Conservation (phyloP, 352 stramenopile species). For the Globisporangium viniferum region DNA sequence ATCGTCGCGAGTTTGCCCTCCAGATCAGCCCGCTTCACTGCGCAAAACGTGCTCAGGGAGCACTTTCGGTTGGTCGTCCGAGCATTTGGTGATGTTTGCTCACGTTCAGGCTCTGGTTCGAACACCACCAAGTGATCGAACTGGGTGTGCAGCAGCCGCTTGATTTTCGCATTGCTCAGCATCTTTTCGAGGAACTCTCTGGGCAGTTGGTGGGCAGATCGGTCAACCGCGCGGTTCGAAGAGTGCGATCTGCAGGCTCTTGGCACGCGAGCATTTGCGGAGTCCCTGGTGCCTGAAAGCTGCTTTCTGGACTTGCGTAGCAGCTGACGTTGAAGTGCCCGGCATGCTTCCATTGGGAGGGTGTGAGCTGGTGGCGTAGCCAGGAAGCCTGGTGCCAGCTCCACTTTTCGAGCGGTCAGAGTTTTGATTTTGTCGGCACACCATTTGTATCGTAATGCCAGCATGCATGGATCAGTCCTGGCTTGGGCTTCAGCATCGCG, state of each 20-base stretch:
- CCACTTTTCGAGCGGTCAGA: background rate
- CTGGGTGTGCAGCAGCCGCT: constrained; percentile 17
- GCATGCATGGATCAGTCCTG: background rate
- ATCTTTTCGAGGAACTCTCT: constrained; percentile 10
- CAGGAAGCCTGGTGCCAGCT: background rate
- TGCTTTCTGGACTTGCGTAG: background rate
- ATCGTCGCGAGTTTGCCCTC: constrained; percentile 25
- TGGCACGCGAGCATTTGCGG: background rate
- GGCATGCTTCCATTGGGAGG: background rate
- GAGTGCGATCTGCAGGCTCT: background rate
- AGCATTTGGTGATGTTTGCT: background rate
- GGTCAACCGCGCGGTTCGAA: background rate
- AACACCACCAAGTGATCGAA: constrained; percentile 4
- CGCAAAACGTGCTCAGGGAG: constrained; percentile 24
- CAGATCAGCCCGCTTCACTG: constrained; percentile 24
- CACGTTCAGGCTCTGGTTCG: background rate
- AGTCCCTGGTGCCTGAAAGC: background rate
- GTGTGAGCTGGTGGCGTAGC: background rate
- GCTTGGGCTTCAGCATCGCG: background rate
- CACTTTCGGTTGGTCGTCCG: background rate
- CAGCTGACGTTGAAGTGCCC: background rate
- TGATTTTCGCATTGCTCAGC: constrained; percentile 18
- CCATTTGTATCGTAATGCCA: background rate
- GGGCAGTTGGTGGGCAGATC: background rate
- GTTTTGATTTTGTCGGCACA: constrained; percentile 5